Base-by-base conservation (phyloP, 2,329 filamentous ascomycete species). In the Thermothelomyces thermophilus region DNA sequence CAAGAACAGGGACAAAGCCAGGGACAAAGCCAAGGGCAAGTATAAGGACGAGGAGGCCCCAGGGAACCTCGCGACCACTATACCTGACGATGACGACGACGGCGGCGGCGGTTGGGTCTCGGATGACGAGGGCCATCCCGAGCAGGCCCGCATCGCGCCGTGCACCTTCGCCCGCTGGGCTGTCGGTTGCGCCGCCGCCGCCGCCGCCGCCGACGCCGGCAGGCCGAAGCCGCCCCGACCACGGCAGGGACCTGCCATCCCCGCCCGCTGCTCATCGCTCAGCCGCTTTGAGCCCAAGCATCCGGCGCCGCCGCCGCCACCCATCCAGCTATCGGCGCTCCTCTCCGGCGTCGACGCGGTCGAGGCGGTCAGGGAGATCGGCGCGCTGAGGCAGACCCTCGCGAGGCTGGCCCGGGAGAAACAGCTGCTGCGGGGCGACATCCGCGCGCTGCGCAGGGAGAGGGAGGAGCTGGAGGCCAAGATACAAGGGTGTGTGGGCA, bases 81-180 rank as follows among this genome's bases (percentile, higher is more conserved):
- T n/a, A n/a, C n/a, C n/a, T n/a, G n/a, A n/a, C n/a, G n/a, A n/a
- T n/a, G 24, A 22, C 30, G n/a, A 33, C 30, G 30, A 43, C 11
- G 46, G 41, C 14, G 37, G 37, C 11, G 46, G 41, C 14, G 37
- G 37, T 20, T 48, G 37, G 37, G 20, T 48, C 17, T 48, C 46
- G 14, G 46, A 48, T 22, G 46, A 22, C 1, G 46, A 48, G 37
- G 46, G 46, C 26, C 37, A 48, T 31, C 46, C 46, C 6, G 46
- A 35, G 11, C 17, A 24, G 19, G 41, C 30, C 8, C 46, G 37
- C 37, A 48, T 48, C 19, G 24, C 46, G 5, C 28, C 46, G 13
- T 34, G 41, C 30, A 43, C 41, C 13, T 43, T 33, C 11, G 30
- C 37, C 14, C 22, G 37, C 24, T 41, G 37, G 37, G 22, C 37